Conservation (phyloP, 176 grass and related monocot genomes). For the Cenchrus fungigraminus region DNA sequence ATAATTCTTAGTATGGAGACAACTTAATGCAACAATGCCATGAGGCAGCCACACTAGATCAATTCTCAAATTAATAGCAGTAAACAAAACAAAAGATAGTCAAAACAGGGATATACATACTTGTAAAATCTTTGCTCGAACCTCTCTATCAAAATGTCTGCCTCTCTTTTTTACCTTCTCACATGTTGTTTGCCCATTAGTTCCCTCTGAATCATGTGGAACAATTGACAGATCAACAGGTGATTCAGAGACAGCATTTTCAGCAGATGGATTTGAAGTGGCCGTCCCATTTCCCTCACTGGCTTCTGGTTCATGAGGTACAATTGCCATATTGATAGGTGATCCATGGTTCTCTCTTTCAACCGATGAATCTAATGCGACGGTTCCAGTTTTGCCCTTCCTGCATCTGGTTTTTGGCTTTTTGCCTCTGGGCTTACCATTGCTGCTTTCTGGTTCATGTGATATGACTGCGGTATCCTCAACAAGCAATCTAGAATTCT, state of each 20-base stretch:
- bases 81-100: constrained; percentile 19
- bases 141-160: constrained; percentile 87
- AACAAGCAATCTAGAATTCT: constrained; percentile 19
- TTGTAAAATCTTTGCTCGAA: constrained; percentile 77
- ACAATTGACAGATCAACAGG: constrained; percentile 47
- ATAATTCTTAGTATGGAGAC: neutral
- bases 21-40: constrained; percentile 21
- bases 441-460: constrained; percentile 35
- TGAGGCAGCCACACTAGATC: neutral
- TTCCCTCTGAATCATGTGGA: constrained; percentile 40
- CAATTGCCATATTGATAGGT: constrained; percentile 15
- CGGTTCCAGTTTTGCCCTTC: constrained; percentile 27
- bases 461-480: constrained; percentile 17
- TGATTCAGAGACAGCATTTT: constrained; percentile 20
- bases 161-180: constrained; percentile 81
- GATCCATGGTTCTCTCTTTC: constrained; percentile 34
- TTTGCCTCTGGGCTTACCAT: constrained; percentile 28
- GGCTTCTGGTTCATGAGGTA: constrained; percentile 16
- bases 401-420: constrained; percentile 49
- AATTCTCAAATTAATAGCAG: constrained; percentile 16
- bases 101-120: constrained; percentile 39
- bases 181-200: constrained; percentile 39
- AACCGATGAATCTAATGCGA: constrained; percentile 22
- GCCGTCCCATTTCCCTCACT: constrained; percentile 21
- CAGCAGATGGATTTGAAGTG: constrained; percentile 43